Evolutionary conservation across 2,329 filamentous ascomycete species (phyloP).

Genomic region (Rutstroemia sydowiana): DNA sequence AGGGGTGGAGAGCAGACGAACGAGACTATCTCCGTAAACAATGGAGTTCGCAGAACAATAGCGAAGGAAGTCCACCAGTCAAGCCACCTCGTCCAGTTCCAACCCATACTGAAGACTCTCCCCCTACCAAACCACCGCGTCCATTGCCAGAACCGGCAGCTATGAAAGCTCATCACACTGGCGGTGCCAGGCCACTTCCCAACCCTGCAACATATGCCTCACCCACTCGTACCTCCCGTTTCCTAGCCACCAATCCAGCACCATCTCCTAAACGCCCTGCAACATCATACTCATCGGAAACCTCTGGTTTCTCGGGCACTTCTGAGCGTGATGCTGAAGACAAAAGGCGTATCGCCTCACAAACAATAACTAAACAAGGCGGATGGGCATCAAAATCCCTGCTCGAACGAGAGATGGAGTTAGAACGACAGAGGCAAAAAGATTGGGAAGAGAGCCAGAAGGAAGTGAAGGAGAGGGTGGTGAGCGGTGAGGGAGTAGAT

Average conservation of each 20-base stretch:
- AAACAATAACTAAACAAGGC: conserved; percentile 44
- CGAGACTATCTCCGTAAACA: conserved; percentile 45
- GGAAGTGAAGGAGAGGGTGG: conserved; percentile 43
- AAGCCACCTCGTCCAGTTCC: conserved; percentile 28
- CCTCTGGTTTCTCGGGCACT: conserved; percentile 33
- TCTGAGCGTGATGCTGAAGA: conserved; percentile 45
- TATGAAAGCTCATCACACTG: conserved; percentile 29
- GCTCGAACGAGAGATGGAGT: conserved; percentile 53
- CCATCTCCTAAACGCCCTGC: conserved; percentile 31
- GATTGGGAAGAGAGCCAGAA: conserved; percentile 70
- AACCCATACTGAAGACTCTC: conserved; percentile 12
- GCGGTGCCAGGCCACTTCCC: conserved; percentile 32
- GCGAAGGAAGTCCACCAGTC: conserved; percentile 17
- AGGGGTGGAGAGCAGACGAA: conserved; percentile 44
- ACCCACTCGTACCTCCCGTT: conserved; percentile 40
- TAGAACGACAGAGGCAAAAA: conserved; percentile 49
- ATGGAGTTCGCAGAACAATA: conserved; percentile 22
- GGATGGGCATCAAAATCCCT: conserved; percentile 48
- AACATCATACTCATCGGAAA: conserved; percentile 34
- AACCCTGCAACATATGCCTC: conserved; percentile 28
- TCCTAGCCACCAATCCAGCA: conserved; percentile 40
- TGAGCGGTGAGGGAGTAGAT: conserved; percentile 44
- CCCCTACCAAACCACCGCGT: conserved; percentile 24
- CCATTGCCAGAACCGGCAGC: conserved; percentile 27
- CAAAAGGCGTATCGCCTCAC: conserved; percentile 38